Conservation (phyloP, 306 rosid genomes). For the Inga laurina region DNA sequence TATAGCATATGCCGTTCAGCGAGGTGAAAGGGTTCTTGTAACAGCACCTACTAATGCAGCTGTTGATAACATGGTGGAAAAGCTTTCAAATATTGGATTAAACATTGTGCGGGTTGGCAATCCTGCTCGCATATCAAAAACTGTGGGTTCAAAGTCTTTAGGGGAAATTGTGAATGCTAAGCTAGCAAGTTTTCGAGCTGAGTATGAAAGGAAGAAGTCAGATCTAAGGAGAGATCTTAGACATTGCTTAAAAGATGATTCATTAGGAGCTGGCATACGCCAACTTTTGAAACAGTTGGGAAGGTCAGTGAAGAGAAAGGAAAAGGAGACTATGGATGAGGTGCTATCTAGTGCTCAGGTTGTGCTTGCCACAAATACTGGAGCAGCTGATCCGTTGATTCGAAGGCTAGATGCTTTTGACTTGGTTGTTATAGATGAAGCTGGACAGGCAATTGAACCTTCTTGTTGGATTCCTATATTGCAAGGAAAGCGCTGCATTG, state of each 20-base stretch:
- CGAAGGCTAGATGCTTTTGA: slow-evolving; percentile 69
- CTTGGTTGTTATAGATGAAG: slow-evolving; percentile 82
- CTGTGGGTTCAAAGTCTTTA: slow-evolving; percentile 71
- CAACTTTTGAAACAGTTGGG: slow-evolving; percentile 80
- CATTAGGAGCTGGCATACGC: slow-evolving; percentile 87
- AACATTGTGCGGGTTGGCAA: slow-evolving; percentile 82
- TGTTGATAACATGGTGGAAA: slow-evolving; percentile 84
- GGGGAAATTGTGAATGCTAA: slow-evolving; percentile 69
- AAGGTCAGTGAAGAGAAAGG: slow-evolving; percentile 71
- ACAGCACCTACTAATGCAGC: slow-evolving; percentile 92
- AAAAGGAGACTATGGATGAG: slow-evolving; percentile 71
- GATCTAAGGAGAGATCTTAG: slow-evolving; percentile 79
- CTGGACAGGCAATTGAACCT: slow-evolving; percentile 90
- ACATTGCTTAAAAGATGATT: slow-evolving; percentile 73
- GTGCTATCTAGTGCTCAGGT: slow-evolving; percentile 73
- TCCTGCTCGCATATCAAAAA: slow-evolving; percentile 74
- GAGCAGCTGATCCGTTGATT: slow-evolving; percentile 78
- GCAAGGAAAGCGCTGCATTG: slow-evolving; percentile 78
- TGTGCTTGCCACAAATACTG: slow-evolving; percentile 86
- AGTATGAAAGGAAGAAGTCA: slow-evolving; percentile 80
- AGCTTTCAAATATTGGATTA: slow-evolving; percentile 57
- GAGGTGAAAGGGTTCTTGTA: slow-evolving; percentile 84
- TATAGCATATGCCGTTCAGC: slow-evolving; percentile 60
- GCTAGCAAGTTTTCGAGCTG: slow-evolving; percentile 60
- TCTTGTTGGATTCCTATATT: slow-evolving; percentile 84